Evolutionary conservation across 2,329 filamentous ascomycete genomes (phyloP).

Genomic region (Aspergillus intermedius): DNA sequence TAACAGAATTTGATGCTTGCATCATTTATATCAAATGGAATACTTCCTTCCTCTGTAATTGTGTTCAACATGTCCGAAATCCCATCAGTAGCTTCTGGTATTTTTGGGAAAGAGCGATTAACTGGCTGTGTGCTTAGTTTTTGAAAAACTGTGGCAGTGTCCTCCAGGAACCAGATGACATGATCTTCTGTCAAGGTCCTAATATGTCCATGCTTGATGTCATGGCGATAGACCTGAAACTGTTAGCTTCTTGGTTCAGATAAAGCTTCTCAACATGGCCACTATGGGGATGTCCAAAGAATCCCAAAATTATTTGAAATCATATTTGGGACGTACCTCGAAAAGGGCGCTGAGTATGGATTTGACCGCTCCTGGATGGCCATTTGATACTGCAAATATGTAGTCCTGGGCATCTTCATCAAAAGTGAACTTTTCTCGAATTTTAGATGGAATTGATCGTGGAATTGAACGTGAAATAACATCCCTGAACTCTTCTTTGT

Average conservation of each 20-base stretch:
- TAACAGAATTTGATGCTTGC: too few species aligned
- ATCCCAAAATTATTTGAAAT: slow-evolving; percentile 1
- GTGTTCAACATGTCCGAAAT: not conserved
- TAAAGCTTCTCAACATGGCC: slow-evolving; percentile 1
- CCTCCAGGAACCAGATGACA: not conserved
- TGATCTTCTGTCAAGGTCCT: too few species aligned
- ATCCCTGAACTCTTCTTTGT: slow-evolving; percentile 6
- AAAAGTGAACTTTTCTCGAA: slow-evolving; percentile 4
- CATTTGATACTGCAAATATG: slow-evolving; percentile 5
- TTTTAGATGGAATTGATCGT: not conserved
- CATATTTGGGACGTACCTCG: slow-evolving; percentile 2
- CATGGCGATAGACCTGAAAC: too few species aligned
- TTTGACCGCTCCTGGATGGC: slow-evolving; percentile 6
- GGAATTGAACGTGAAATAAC: not conserved
- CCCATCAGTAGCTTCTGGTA: slow-evolving; percentile 1
- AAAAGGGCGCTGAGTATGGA: slow-evolving; percentile 2
- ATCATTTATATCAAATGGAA: too few species aligned
- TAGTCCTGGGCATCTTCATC: slow-evolving; percentile 5
- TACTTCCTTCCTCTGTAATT: not conserved
- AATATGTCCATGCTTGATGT: too few species aligned
- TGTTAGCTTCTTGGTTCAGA: not conserved
- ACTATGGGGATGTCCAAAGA: slow-evolving; percentile 3
- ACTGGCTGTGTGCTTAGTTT: not conserved
- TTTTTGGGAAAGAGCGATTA: not conserved
- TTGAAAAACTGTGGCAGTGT: not conserved